Evolutionary conservation across 805 yeast genomes (phyloP).

Genomic region (Ogataea nakhonphanomensis): DNA sequence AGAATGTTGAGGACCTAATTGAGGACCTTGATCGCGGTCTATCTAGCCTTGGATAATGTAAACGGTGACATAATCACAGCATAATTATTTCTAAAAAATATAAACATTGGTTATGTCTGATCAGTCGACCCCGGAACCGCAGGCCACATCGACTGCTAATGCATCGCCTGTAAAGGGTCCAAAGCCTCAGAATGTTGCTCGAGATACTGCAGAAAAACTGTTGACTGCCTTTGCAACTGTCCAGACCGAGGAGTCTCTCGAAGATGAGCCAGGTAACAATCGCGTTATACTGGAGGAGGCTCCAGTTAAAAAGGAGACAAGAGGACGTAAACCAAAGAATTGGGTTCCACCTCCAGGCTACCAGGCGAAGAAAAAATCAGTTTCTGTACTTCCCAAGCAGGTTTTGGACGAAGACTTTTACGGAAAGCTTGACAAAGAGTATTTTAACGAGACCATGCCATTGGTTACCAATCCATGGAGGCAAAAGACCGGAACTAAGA

Average conservation of each 20-base stretch:
- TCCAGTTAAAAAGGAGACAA: slow-evolving; percentile 8
- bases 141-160: slow-evolving; percentile 15
- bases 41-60: slow-evolving; percentile 7
- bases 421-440: slow-evolving; percentile 12
- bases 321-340: slow-evolving; percentile 16
- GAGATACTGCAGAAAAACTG: slow-evolving; percentile 10
- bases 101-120: slow-evolving; percentile 4
- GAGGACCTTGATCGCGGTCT: slow-evolving; percentile 67
- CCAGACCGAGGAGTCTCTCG: slow-evolving; percentile 3
- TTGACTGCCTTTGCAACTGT: slow-evolving; percentile 7
- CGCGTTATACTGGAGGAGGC: slow-evolving; percentile 6
- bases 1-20: slow-evolving; percentile 72
- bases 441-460: slow-evolving; percentile 10
- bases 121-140: slow-evolving; percentile 12
- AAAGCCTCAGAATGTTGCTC: slow-evolving; percentile 8
- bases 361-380: slow-evolving; percentile 1
- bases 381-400: background rate
- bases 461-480: slow-evolving; percentile 14
- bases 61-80: slow-evolving; percentile 1
- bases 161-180: slow-evolving; percentile 9
- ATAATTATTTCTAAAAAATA: slow-evolving; percentile 2
- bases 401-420: slow-evolving; percentile 7
- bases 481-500: slow-evolving; percentile 8
- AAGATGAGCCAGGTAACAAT: slow-evolving; percentile 11
- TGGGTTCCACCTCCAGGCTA: slow-evolving; percentile 17